Base-by-base conservation (phyloP, 2,329 filamentous ascomycete genomes). In the Bisporella sp. region DNA sequence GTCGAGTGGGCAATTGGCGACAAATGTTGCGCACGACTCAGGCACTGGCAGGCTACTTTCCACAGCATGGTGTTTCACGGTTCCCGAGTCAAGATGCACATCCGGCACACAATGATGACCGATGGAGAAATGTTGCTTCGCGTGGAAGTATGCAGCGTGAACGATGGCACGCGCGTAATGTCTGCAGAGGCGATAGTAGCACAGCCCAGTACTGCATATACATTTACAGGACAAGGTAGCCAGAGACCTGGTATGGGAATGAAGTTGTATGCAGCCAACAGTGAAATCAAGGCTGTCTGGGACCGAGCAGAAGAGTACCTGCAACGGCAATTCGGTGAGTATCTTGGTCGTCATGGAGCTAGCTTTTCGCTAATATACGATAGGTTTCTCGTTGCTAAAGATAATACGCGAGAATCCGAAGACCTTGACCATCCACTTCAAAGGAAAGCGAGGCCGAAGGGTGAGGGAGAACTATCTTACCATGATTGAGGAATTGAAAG, bases 171-270 rank as follows among this genome's bases (percentile, higher is more conserved):
- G 13, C 64, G 59, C 45, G 50, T 62, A 29, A 69, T 87, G 2
- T 47, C 51, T n/a, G 66, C 56, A 1, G 60, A 63, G 41, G 62
- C 60, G n/a, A 57, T 62, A 45, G 55, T 66, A 41, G 66, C 65
- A 46, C 66, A 64, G 35, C 54, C 55, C 4, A 49, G 49, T 4
- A 69, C 69, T 4, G 64, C 67, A 1, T 68, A 67, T 44, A 41
- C 71, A 9, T 73, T 73, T 49, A 69, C 67, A 5, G 70, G 70
- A 1, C 70, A 73, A 51, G 70, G 70, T 5, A 67, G 63, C 40
- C 69, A 71, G 51, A 59, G 63, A 43, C 52, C 60, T 11, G 60
- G 58, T 6, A 73, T 72, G 70, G 70, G 70, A 1, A 71, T 71
- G 68, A 64, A 66, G 12, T 56, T 72, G 13, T 71, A 71, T 45